phyloP scores from a whole-genome alignment of 139 green algal genomes.

The Gonium pectorale region DNA sequence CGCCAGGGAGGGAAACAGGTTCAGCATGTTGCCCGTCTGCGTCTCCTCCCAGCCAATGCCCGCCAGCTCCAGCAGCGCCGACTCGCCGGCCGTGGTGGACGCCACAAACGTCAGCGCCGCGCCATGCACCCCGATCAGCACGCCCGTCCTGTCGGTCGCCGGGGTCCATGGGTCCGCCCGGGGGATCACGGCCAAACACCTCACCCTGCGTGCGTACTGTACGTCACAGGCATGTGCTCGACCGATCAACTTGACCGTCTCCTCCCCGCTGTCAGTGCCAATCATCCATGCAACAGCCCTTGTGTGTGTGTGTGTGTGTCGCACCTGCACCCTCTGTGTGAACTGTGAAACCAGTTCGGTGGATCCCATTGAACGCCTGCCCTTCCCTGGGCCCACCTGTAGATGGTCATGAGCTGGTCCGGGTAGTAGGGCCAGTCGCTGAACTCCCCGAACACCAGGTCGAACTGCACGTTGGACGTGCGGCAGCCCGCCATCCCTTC shows the following conservation, averaged over 20 bases:
- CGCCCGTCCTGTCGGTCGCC: slow-evolving; percentile 12
- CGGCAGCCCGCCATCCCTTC: slow-evolving; percentile 35
- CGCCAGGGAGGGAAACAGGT: slow-evolving; percentile 37
- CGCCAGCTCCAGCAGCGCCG: slow-evolving; percentile 34
- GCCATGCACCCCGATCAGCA: slow-evolving; percentile 36
- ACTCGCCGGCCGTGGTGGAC: slow-evolving; percentile 14
- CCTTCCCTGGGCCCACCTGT: slow-evolving; percentile 40
- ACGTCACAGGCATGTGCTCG: too few species aligned
- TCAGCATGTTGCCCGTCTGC: slow-evolving; percentile 39
- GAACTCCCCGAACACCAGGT: slow-evolving; percentile 50
- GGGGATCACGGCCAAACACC: too few species aligned
- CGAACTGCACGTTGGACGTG: slow-evolving; percentile 22
- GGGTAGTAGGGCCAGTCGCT: slow-evolving; percentile 47
- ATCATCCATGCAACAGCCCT: too few species aligned
- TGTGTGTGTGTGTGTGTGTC: too few species aligned
- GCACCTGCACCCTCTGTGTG: too few species aligned
- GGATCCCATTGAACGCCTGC: too few species aligned
- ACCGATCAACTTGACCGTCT: too few species aligned
- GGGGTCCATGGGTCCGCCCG: too few species aligned
- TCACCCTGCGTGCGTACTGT: too few species aligned
- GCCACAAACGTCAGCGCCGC: slow-evolving; percentile 31
- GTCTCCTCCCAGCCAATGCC: slow-evolving; percentile 14
- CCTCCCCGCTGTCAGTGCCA: too few species aligned
- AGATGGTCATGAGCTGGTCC: slow-evolving; percentile 47
- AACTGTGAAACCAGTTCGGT: too few species aligned